Evolutionary conservation across 768 basidiomycete genomes (phyloP).

Genomic region (Pulveroboletus sp.): DNA sequence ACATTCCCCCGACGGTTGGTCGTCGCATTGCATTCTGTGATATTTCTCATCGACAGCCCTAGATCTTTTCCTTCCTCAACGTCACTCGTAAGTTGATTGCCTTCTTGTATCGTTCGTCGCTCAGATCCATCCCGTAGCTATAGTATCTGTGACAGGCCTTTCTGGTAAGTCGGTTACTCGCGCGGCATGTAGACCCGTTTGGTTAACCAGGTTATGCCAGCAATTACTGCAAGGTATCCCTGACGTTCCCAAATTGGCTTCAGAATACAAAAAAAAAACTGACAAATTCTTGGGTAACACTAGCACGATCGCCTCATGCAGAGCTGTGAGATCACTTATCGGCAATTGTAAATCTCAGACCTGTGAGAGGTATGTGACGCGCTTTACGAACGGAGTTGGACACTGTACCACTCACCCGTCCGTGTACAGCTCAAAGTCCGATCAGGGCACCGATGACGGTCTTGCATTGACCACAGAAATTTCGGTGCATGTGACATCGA

Average conservation of each 20-base stretch:
- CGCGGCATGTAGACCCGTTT: not conserved
- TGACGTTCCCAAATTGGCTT: not conserved
- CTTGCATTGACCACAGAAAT: constrained; percentile 8
- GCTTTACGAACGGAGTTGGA: too few species aligned
- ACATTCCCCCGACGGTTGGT: constrained; percentile 14
- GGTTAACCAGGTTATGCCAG: constrained; percentile 7
- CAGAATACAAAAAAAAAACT: too few species aligned
- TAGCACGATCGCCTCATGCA: constrained; percentile 16
- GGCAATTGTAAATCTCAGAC: not conserved
- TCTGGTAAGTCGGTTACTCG: constrained; percentile 5
- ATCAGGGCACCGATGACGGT: not conserved
- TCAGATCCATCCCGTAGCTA: constrained; percentile 1
- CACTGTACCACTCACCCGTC: not conserved
- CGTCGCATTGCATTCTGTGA: too few species aligned
- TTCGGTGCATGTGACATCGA: not conserved
- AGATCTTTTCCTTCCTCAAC: constrained; percentile 15
- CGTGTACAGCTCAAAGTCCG: not conserved
- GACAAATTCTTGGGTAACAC: too few species aligned
- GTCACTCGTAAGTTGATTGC: not conserved
- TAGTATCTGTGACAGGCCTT: constrained; percentile 1
- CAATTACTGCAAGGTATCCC: constrained; percentile 14
- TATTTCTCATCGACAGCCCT: not conserved
- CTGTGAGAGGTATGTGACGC: too few species aligned
- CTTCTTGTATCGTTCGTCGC: not conserved
- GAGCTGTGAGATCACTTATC: constrained; percentile 19